Conservation (phyloP, 2,329 filamentous ascomycete species). For the Plectosphaerella sp. region DNA sequence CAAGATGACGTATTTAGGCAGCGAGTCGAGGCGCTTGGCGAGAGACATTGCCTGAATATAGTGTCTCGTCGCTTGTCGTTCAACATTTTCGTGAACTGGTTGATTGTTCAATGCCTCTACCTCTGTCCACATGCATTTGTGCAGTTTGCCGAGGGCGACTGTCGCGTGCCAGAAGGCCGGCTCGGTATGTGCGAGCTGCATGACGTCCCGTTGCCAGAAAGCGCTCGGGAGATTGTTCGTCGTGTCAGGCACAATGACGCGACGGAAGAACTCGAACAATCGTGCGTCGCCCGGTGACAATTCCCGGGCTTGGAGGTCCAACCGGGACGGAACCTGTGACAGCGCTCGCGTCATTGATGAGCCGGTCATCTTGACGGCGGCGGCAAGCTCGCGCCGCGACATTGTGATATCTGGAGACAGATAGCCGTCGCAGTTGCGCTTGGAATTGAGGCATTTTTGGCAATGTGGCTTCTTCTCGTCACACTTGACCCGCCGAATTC, state of each 20-base stretch:
- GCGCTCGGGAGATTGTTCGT: conserved; percentile 16
- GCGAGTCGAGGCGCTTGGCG: conserved; percentile 18
- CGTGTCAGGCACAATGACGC: background rate
- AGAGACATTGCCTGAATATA: conserved; percentile 35
- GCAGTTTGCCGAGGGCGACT: conserved; percentile 33
- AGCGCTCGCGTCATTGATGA: background rate
- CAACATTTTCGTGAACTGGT: no score
- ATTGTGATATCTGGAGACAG: conserved; percentile 15
- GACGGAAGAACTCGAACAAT: background rate
- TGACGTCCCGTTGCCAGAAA: conserved; percentile 25
- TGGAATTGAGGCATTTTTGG: conserved; percentile 17
- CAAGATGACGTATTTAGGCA: conserved; percentile 20
- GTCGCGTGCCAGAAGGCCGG: conserved; percentile 32
- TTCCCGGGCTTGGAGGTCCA: background rate
- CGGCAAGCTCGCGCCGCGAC: conserved; percentile 23
- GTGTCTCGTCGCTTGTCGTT: conserved; percentile 24
- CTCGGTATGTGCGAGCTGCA: conserved; percentile 27
- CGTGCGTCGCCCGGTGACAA: background rate
- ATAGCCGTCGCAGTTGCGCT: conserved; percentile 25
- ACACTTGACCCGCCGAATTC: conserved; percentile 24
- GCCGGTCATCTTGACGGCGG: conserved; percentile 11
- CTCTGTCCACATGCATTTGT: conserved; percentile 21
- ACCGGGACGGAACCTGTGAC: background rate
- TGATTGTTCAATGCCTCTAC: background rate
- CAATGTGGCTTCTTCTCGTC: conserved; percentile 23